Evolutionary conservation across 495 filamentous ascomycete species (phyloP), one percentile per base, ranked within the genome.

Genomic region (Daldinia grandis): DNA sequence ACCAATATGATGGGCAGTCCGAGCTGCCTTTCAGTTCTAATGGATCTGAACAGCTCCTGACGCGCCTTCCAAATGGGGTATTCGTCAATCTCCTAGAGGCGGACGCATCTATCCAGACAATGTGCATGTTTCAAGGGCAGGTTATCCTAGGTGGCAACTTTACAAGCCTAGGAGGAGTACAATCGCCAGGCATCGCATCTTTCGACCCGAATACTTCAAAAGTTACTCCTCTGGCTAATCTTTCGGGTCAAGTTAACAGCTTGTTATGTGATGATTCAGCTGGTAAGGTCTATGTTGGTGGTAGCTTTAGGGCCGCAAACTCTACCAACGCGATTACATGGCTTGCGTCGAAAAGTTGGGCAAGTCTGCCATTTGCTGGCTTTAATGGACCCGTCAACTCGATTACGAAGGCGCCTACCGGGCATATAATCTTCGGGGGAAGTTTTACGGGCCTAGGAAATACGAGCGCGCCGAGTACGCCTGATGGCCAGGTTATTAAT

Each of bases 371-470:
- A 8, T 99, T 99, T 83, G 86, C 88, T 53, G 96, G 95, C 28
- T 95, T 99, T 79, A 98, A 98, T 82, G 94, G 93, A 50, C 94
- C 94, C 10, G 94, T 99, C 50, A 89, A 85, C 56, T 91, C 93
- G 35, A 98, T 99, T 63, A 83, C 89, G 50, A 92, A 93, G 81
- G 87, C 88, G 15, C 83, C 89, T 17, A 88, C 91, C 73, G 92
- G 91, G 4, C 91, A 95, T 70, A 91, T 99, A 62, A 86, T 97
- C 50, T 99, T 97, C 69, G 96, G 93, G 51, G 95, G 95, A 53
- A 86, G 84, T n/a, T 99, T 99, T 78, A 91, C 91, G 64, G 93
- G 92, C 17, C 81, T 97, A n/a, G 93, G 93, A 25, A 98, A 97
- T 76, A 86, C 88, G 3, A 92, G 88, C 44, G 78, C 84, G 7